These are phyloP conservation scores for Saksenaea oblongispora DNA, from an alignment of 371 early-diverging fungal species.

Conservation along the genomic window DNA sequence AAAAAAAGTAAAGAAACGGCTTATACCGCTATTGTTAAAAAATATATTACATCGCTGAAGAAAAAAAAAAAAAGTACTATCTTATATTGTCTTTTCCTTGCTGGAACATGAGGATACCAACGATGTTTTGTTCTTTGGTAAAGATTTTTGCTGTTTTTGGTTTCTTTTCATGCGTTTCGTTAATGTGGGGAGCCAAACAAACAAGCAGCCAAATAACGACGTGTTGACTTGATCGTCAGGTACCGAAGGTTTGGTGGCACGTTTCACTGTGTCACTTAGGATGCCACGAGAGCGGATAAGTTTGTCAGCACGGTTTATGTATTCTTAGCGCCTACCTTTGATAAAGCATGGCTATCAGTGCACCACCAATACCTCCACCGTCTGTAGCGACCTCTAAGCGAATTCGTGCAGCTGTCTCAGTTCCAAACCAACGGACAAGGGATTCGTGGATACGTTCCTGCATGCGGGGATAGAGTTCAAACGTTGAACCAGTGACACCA, in stretches of 20 bases:
- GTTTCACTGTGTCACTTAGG: background rate
- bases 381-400: conserved; percentile 43
- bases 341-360: conserved; percentile 46
- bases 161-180: background rate
- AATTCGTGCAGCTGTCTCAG: conserved; percentile 24
- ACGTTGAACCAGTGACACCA: conserved; percentile 43
- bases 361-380: conserved; percentile 51
- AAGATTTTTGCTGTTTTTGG: background rate
- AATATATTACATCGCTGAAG: background rate
- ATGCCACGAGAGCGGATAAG: background rate
- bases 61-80: background rate
- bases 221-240: background rate
- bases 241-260: background rate
- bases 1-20: background rate
- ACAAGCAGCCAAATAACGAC: background rate
- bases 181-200: background rate
- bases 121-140: background rate
- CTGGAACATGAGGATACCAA: background rate
- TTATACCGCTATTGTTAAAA: background rate
- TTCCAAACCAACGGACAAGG: conserved; percentile 37
- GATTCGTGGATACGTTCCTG: conserved; percentile 35
- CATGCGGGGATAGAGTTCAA: conserved; percentile 45
- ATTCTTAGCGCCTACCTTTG: background rate
- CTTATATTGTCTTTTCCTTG: background rate
- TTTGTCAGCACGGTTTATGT: background rate